Percentiles rank a stretch among this genome's conserved stretches.
Conservation (phyloP, 2,329 filamentous ascomycete species). For the Niveomyces coronatus region DNA sequence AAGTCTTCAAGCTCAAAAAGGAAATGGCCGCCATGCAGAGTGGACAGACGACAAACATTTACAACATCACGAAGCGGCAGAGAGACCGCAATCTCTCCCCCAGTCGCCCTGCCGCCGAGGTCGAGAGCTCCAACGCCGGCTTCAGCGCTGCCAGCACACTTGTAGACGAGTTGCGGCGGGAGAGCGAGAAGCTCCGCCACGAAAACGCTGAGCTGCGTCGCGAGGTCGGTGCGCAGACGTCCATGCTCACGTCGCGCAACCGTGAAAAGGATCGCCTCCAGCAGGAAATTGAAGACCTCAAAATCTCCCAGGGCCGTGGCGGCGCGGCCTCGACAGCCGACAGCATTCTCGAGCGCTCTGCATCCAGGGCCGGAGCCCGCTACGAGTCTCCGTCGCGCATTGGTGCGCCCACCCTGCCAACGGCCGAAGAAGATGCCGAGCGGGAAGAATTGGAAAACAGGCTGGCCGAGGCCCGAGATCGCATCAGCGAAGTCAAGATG, state of each 20-base stretch:
- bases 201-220: conserved; percentile 88
- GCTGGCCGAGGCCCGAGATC: conserved; percentile 74
- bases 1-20: conserved; percentile 63
- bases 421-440: conserved; percentile 60
- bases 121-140: conserved; percentile 40
- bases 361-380: conserved; percentile 59
- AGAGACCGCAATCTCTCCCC: conserved; percentile 36
- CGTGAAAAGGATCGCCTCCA: conserved; percentile 91
- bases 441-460: conserved; percentile 80
- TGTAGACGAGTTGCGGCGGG: conserved; percentile 62
- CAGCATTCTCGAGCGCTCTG: conserved; percentile 88
- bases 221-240: conserved; percentile 90
- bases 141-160: conserved; percentile 54
- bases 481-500: conserved; percentile 74
- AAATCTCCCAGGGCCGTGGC: conserved; percentile 70
- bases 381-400: conserved; percentile 63
- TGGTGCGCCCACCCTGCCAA: conserved; percentile 58
- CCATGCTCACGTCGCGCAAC: conserved; percentile 93
- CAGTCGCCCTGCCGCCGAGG: conserved; percentile 34
- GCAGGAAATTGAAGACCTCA: conserved; percentile 94
- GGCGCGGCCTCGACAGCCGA: conserved; percentile 63
- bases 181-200: conserved; percentile 68
- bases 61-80: conserved; percentile 50
- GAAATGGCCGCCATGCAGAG: conserved; percentile 33
- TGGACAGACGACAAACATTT: conserved; percentile 52